Evolutionary conservation across 2,329 filamentous ascomycete species (phyloP).

Genomic region (Catunica adiposa): DNA sequence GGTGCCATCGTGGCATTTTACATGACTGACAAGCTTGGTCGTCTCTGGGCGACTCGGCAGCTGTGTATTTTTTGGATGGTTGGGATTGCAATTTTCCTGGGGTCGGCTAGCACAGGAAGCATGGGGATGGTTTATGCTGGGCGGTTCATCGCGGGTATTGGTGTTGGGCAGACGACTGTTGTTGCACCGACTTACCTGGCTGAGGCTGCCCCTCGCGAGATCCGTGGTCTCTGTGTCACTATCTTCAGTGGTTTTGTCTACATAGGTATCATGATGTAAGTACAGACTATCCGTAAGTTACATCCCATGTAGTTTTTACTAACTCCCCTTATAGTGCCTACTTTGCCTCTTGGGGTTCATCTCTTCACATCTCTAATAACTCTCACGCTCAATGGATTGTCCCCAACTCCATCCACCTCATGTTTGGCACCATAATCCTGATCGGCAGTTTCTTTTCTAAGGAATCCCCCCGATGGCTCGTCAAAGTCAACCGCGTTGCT

Average conservation of each 20-base stretch:
- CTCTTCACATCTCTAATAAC: conserved; percentile 31
- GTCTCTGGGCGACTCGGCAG: conserved; percentile 43
- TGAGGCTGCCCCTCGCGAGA: conserved; percentile 51
- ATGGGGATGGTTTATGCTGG: conserved; percentile 45
- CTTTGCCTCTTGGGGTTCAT: conserved; percentile 51
- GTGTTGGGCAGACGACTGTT: conserved; percentile 50
- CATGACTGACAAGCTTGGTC: conserved; percentile 43
- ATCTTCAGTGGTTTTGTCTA: conserved; percentile 44
- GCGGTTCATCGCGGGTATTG: conserved; percentile 48
- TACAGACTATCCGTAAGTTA: neutral
- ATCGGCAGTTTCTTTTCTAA: conserved; percentile 49
- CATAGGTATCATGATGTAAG: conserved; percentile 50
- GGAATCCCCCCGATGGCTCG: conserved; percentile 55
- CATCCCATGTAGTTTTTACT: neutral
- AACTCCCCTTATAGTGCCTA: conserved; percentile 33
- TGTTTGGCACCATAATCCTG: conserved; percentile 59
- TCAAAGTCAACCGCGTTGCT: conserved; percentile 46
- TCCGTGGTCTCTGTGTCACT: conserved; percentile 57
- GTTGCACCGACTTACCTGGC: conserved; percentile 57
- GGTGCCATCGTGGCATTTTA: conserved; percentile 49
- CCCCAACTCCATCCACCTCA: conserved; percentile 60
- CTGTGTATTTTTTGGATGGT: conserved; percentile 41
- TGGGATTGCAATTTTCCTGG: conserved; percentile 42
- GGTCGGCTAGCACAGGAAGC: conserved; percentile 31
- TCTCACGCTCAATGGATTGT: conserved; percentile 41